Percentiles rank a stretch among this genome's conserved stretches.
phyloP scores from a whole-genome alignment of 208 protist species.

The Jaenimonas drosophilae region DNA sequence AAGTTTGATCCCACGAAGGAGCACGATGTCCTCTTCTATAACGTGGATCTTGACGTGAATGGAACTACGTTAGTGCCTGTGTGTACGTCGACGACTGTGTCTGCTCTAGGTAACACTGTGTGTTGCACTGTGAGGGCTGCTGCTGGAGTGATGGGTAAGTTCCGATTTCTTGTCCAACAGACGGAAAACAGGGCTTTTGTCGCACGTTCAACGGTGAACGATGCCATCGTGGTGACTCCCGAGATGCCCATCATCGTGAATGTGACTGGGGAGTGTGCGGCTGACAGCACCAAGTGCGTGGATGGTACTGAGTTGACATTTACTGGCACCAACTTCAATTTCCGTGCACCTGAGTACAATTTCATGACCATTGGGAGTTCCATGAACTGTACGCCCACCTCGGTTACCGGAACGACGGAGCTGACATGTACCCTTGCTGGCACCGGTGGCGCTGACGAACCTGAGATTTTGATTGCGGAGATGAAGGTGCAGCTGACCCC shows the following conservation, averaged over 20 bases:
- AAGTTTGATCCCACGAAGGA: constrained; percentile 10
- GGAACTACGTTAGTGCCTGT: constrained; percentile 1
- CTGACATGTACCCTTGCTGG: constrained; percentile 11
- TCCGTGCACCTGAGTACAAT: constrained; percentile 9
- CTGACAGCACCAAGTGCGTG: constrained; percentile 14
- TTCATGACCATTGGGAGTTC: constrained; percentile 12
- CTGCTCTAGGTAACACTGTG: constrained; percentile 8
- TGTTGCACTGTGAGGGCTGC: constrained; percentile 13
- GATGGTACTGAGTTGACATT: constrained; percentile 12
- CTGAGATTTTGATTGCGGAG: no score
- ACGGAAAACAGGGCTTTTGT: constrained; percentile 8
- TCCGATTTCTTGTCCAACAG: constrained; percentile 16
- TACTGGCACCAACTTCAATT: constrained; percentile 20
- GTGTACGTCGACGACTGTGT: constrained; percentile 3
- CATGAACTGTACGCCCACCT: constrained; percentile 7
- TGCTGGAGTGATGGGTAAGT: constrained; percentile 24
- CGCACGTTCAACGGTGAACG: constrained; percentile 11
- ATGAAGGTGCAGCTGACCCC: no score
- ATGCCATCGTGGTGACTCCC: constrained; percentile 15
- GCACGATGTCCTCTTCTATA: constrained; percentile 29
- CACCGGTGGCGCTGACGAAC: background rate
- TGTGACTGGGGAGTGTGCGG: constrained; percentile 16
- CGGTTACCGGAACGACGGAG: constrained; percentile 1
- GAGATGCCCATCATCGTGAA: constrained; percentile 11
- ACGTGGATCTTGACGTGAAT: constrained; percentile 4